Conservation (phyloP, 1,284 basidiomycete genomes). For the Chalciporus sp. region DNA sequence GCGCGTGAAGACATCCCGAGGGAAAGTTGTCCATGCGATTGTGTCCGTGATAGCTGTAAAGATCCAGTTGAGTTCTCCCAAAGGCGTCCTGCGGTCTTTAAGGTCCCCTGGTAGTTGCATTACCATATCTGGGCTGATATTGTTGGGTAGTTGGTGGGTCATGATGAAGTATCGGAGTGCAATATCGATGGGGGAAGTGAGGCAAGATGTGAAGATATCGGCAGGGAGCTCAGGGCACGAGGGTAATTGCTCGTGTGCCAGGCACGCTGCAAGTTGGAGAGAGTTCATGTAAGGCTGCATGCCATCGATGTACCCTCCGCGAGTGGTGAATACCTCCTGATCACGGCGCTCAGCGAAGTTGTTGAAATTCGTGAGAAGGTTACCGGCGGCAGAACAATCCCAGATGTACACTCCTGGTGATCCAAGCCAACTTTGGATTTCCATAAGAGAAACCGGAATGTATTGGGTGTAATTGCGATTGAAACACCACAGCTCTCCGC, state of each 20-base stretch:
- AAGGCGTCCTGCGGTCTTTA: slow-evolving; percentile 92
- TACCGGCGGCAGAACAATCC: slow-evolving; percentile 97
- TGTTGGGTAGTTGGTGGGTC: slow-evolving; percentile 81
- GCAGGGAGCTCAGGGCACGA: slow-evolving; percentile 97
- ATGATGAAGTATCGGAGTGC: slow-evolving; percentile 94
- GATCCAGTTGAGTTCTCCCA: slow-evolving; percentile 99
- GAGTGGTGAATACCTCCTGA: slow-evolving; percentile 66
- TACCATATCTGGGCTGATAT: slow-evolving; percentile 87
- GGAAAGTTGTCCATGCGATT: slow-evolving; percentile 98
- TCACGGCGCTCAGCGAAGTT: slow-evolving; percentile 86
- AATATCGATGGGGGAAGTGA: slow-evolving; percentile 98
- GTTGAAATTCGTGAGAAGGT: slow-evolving; percentile 91
- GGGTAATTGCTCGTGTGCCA: slow-evolving; percentile 88
- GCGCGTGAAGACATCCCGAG: slow-evolving; percentile 90
- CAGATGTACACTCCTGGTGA: slow-evolving; percentile 98
- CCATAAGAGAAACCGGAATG: slow-evolving; percentile 93
- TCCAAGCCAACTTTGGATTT: slow-evolving; percentile 90
- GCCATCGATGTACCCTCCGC: slow-evolving; percentile 63
- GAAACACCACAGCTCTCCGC: slow-evolving; percentile 99
- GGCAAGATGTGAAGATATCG: slow-evolving; percentile 96
- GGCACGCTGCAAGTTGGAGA: slow-evolving; percentile 95
- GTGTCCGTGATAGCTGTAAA: slow-evolving; percentile 99
- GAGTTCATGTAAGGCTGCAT: slow-evolving; percentile 83
- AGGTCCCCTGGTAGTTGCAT: slow-evolving; percentile 96
- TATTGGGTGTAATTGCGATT: slow-evolving; percentile 98